These are phyloP conservation scores for Lathyrus aphaca DNA, from an alignment of 306 rosid species.

Conservation along the genomic window DNA sequence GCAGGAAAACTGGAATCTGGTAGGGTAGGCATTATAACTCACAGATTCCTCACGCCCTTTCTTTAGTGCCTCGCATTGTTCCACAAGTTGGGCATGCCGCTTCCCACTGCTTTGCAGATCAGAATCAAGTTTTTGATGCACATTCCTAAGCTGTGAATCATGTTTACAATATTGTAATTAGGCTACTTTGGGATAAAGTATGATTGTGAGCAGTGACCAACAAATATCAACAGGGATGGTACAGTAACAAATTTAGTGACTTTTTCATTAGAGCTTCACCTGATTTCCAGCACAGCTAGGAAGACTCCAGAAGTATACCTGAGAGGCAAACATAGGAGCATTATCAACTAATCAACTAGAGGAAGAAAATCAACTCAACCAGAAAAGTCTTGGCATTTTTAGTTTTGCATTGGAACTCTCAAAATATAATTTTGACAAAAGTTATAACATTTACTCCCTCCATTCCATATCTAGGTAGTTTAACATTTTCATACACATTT, in stretches of 20 bases:
- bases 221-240: conserved; percentile 29
- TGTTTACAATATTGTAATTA: conserved; percentile 18
- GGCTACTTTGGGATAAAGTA: conserved; percentile 18
- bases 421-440: neutral
- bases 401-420: neutral
- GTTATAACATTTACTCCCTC: neutral
- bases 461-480: neutral
- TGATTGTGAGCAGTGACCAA: conserved; percentile 2
- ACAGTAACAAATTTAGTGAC: conserved; percentile 6
- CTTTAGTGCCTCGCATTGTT: conserved; percentile 68
- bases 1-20: conserved; percentile 28
- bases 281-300: conserved; percentile 98
- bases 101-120: conserved; percentile 68
- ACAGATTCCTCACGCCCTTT: conserved; percentile 93
- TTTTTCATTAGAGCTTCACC: conserved; percentile 52
- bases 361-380: neutral
- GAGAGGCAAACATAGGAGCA: conserved; percentile 38
- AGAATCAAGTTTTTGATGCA: conserved; percentile 72
- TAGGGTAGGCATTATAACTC: conserved; percentile 46
- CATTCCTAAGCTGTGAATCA: conserved; percentile 75
- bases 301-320: conserved; percentile 98
- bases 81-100: conserved; percentile 64
- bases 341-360: neutral
- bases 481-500: neutral
- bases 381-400: conserved; percentile 21